phyloP scores from a whole-genome alignment of 371 early-diverging fungal species.

The Mucor circinelloides region DNA sequence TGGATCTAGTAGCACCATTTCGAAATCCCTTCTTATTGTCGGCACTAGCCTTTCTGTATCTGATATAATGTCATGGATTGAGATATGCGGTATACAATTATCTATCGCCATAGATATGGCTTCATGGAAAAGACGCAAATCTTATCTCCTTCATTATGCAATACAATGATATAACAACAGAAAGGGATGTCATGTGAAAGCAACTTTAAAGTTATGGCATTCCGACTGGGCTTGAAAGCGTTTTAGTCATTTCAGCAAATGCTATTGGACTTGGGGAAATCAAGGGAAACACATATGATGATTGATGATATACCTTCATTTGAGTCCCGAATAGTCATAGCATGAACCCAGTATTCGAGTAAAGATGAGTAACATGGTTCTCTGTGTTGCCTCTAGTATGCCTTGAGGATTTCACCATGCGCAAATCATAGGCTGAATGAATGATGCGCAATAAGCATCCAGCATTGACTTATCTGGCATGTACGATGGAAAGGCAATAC shows the following conservation, averaged over 20 bases:
- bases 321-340: background rate
- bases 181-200: background rate
- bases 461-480: background rate
- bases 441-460: background rate
- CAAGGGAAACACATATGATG: background rate
- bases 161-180: background rate
- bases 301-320: background rate
- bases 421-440: background rate
- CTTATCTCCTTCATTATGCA: background rate
- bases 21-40: no score
- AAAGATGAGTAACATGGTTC: background rate
- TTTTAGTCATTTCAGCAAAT: background rate
- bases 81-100: background rate
- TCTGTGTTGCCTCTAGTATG: background rate
- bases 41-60: no score
- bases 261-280: background rate
- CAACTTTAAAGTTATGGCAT: background rate
- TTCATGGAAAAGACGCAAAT: background rate
- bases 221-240: background rate
- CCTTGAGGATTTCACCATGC: background rate
- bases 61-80: no score
- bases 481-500: background rate
- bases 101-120: background rate
- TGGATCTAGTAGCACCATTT: no score
- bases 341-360: background rate